These are phyloP conservation scores for Polychytrium aggregatum DNA, from an alignment of 192 early-diverging fungal species.

Conservation along the genomic window DNA sequence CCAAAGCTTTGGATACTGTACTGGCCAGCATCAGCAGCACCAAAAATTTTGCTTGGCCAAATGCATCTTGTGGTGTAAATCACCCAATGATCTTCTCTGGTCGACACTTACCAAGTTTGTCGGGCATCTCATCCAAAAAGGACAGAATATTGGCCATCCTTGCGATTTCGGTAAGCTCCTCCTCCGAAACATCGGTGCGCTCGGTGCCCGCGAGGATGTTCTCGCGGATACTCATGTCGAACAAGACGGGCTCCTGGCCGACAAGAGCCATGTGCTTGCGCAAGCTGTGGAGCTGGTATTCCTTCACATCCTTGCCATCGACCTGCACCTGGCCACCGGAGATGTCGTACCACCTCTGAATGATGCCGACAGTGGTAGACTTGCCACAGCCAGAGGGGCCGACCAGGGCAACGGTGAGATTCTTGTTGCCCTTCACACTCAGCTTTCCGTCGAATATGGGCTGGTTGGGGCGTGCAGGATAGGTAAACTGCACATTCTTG, in stretches of 20 bases:
- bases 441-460: conserved; percentile 42
- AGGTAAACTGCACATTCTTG: conserved; percentile 55
- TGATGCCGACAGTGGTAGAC: conserved; percentile 42
- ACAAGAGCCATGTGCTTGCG: conserved; percentile 74
- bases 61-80: no score
- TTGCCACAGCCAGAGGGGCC: conserved; percentile 87
- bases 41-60: no score
- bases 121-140: conserved; percentile 56
- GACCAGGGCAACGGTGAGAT: conserved; percentile 72
- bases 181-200: conserved; percentile 38
- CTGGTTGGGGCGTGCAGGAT: conserved; percentile 46
- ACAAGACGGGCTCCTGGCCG: conserved; percentile 85
- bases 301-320: conserved; percentile 48
- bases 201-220: conserved; percentile 65
- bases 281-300: conserved; percentile 57
- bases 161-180: conserved; percentile 58
- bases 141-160: conserved; percentile 58
- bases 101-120: no score
- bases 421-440: conserved; percentile 38
- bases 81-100: no score
- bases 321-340: conserved; percentile 40
- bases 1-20: no score
- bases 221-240: conserved; percentile 76
- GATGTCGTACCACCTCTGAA: conserved; percentile 75
- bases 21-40: no score